Evolutionary conservation across 768 basidiomycete genomes (phyloP).

Genomic region (Russula ochroleuca): DNA sequence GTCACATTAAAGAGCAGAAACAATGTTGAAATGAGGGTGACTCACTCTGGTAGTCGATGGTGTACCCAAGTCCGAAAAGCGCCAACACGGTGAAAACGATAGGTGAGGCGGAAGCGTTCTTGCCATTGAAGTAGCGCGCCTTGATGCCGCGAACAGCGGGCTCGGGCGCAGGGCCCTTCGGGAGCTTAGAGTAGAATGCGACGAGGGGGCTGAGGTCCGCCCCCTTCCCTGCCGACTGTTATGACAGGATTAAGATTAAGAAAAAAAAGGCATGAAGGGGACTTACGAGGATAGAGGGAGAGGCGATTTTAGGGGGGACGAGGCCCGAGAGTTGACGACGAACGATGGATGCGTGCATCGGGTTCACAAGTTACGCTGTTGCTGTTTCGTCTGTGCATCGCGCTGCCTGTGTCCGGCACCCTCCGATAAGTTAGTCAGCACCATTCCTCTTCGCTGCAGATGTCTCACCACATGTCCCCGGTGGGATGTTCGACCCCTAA

Average conservation of each 20-base stretch:
- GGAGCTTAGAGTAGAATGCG: constrained; percentile 94
- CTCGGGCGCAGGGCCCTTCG: constrained; percentile 74
- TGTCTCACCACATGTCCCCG: not conserved
- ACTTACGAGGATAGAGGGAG: constrained; percentile 81
- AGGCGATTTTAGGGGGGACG: constrained; percentile 93
- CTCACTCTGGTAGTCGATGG: constrained; percentile 87
- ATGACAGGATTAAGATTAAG: not conserved
- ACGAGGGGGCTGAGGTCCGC: constrained; percentile 80
- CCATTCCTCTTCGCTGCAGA: no score
- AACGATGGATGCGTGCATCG: constrained; percentile 78
- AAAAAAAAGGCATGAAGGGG: not conserved
- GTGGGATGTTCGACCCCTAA: no score
- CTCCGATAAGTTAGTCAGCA: constrained; percentile 8
- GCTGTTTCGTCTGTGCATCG: not conserved
- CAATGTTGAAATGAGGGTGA: constrained; percentile 29
- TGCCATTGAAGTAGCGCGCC: constrained; percentile 77
- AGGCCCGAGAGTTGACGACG: constrained; percentile 81
- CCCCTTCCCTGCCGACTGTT: constrained; percentile 75
- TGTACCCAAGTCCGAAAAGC: constrained; percentile 76
- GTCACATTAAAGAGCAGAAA: not conserved
- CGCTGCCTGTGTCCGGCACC: not conserved
- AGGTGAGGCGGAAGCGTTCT: constrained; percentile 76
- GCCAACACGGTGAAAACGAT: constrained; percentile 58
- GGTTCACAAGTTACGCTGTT: not conserved
- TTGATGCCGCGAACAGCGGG: constrained; percentile 63